Evolutionary conservation across 2,329 filamentous ascomycete species (phyloP), one percentile per base, ranked within the genome.

Genomic region (Neurospora sp.): DNA sequence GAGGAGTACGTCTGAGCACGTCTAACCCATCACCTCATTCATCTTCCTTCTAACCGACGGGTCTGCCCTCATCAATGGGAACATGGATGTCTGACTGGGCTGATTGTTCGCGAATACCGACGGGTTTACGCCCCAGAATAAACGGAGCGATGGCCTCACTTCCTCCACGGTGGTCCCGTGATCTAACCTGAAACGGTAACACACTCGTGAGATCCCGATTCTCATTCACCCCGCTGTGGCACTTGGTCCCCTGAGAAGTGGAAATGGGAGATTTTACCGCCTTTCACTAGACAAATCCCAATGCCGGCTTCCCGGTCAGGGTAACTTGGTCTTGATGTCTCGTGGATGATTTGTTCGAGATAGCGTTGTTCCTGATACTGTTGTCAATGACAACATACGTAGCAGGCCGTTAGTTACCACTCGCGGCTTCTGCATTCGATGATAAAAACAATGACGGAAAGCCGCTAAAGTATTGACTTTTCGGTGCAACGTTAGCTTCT

Each of bases 21-120:
- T 13, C 28, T 62, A 33, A 33, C 23, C 52, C 23, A 62, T 62
- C 52, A 62, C 15, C 52, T 62, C 46, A 15, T 58, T 9, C 23
- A 17, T 36, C 13, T 8, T 62, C 13, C 23, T 62, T 62, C 15
- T 36, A 62, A 36, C 52, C 28, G 52, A 62, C 13, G 13, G 23
- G 28, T 17, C 13, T 36, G 52, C 52, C 28, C 15, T 62, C 7
- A 28, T 52, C 11, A 23, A 28, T 28, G 43, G 43, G 23, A 52
- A 19, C 11, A 52, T 58, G 19, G 46, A 33, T 58, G 13, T 33
- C 13, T 33, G 46, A 58, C 23, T 58, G 23, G 46, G 13, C 46
- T 58, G 23, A 43, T 43, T 33, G 36, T 43, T 71, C 33, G 69
- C 36, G 68, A 70, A 68, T 68, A 66, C 66, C 69, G 71, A 67